Base-by-base conservation (phyloP, 2,329 filamentous ascomycete species). In the Helicocarpus griseus region DNA sequence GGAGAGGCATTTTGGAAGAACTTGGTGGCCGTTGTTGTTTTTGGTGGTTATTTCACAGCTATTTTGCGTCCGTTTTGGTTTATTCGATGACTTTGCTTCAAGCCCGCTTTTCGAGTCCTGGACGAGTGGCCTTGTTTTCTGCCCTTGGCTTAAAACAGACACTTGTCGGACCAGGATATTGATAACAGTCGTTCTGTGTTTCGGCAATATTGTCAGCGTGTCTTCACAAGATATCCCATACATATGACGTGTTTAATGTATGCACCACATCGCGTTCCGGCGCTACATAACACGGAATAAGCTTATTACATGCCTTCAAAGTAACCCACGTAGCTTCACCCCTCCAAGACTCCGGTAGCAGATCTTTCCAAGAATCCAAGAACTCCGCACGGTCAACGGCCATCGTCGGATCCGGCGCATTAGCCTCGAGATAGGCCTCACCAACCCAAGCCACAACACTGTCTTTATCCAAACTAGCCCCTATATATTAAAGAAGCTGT, bases 271-370 rank as follows among this genome's bases (percentile, higher is more conserved):
- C n/a, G n/a, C n/a, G n/a, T n/a, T n/a, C n/a, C n/a, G n/a, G n/a
- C n/a, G n/a, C n/a, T n/a, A n/a, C n/a, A n/a, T n/a, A n/a, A n/a
- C n/a, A n/a, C n/a, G n/a, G n/a, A n/a, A n/a, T n/a, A 36, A 46
- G 38, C 13, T 5, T 41, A 28, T 50, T 52, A 58, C 60, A 44
- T 55, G 68, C 67, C 24, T 61, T 62, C 50, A 72, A 48, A 36
- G 63, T 65, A 14, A 64, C 63, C 31, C 68, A 54, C 17, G 60
- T 54, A 19, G 62, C 67, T 26, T 70, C 62, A 11, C 53, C 53
- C 50, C 69, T 66, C 71, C 71, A 73, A 28, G 63, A 52, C 51
- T 73, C 71, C n/a, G 70, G 71, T 35, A 73, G 59, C 48, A 64
- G 61, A 53, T 73, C 69, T 53, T 66, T 71, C 71, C 71, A 73